A percentile compares a stretch with the other conserved stretches of the same genome.
Conservation (phyloP, 176 grass and related monocot species). For the Raddia guianensis region DNA sequence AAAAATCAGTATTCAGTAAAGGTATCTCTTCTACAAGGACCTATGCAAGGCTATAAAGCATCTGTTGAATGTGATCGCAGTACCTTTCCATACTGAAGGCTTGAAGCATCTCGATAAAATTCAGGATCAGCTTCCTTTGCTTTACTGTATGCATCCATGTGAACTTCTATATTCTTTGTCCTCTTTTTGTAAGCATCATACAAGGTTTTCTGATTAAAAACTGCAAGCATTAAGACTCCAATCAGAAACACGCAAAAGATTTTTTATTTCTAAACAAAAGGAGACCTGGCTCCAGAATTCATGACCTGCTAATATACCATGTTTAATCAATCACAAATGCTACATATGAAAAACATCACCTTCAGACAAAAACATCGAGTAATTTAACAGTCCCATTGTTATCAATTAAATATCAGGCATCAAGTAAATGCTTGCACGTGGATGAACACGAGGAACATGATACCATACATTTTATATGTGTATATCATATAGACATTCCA, state of each 20-base stretch:
- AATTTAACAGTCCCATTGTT: background rate
- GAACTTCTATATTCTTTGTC: conserved; percentile 75
- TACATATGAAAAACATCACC: background rate
- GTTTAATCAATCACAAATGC: background rate
- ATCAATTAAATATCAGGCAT: background rate
- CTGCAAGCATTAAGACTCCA: conserved; percentile 24
- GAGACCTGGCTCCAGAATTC: background rate
- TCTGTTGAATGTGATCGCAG: background rate
- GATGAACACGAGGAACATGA: background rate
- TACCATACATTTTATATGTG: background rate
- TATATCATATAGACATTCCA: background rate
- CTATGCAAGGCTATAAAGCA: background rate
- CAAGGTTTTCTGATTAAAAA: conserved; percentile 97
- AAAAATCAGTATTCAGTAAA: background rate
- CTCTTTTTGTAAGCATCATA: conserved; percentile 95
- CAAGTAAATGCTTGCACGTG: background rate
- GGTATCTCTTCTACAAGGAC: background rate
- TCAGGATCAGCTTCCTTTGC: conserved; percentile 87
- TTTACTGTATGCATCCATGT: conserved; percentile 92
- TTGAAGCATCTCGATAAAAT: conserved; percentile 89
- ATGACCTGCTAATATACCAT: too few species aligned
- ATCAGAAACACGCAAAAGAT: conserved; percentile 14
- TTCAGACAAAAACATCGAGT: background rate
- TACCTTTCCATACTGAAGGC: conserved; percentile 95
- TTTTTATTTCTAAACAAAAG: background rate